A percentile compares a stretch with the other conserved stretches of the same genome.
These are phyloP conservation scores for Priceomyces medius DNA, from an alignment of 805 yeast genomes.

Conservation along the genomic window DNA sequence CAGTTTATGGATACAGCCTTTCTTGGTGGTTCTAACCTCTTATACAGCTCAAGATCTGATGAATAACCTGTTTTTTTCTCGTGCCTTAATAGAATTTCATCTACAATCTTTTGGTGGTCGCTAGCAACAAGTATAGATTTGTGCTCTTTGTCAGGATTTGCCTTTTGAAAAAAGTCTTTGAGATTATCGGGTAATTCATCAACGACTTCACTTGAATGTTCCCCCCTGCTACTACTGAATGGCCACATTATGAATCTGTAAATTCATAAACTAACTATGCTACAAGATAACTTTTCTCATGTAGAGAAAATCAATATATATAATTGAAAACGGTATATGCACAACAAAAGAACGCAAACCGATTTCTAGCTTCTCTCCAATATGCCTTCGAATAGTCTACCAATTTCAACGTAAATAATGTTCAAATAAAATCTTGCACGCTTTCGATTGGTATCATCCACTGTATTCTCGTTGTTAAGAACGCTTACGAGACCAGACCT, in stretches of 20 bases:
- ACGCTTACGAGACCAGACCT: constrained; percentile 9
- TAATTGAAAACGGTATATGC: constrained; percentile 2
- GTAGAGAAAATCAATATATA: neutral
- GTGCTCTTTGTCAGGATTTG: constrained; percentile 29
- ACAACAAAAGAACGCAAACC: constrained; percentile 1
- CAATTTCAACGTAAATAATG: constrained; percentile 34
- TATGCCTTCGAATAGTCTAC: constrained; percentile 39
- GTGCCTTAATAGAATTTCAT: constrained; percentile 20
- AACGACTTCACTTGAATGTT: constrained; percentile 26
- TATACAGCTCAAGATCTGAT: constrained; percentile 31
- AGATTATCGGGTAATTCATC: constrained; percentile 36
- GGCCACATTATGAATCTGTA: constrained; percentile 31
- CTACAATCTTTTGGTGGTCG: constrained; percentile 28
- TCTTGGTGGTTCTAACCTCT: constrained; percentile 22
- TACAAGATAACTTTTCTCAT: neutral
- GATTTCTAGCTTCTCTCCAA: constrained; percentile 25
- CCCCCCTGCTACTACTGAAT: constrained; percentile 17
- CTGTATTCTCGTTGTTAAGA: neutral
- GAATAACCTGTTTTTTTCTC: constrained; percentile 16
- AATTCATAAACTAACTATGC: neutral
- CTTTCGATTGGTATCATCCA: neutral
- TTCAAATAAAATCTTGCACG: constrained; percentile 14
- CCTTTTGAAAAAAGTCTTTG: constrained; percentile 28
- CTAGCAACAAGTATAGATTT: constrained; percentile 21
- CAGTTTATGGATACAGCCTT: constrained; percentile 36